A percentile compares a stretch with the other conserved stretches of the same genome.
phyloP scores from a whole-genome alignment of 495 filamentous ascomycete species.

The Amorphotheca resinae region DNA sequence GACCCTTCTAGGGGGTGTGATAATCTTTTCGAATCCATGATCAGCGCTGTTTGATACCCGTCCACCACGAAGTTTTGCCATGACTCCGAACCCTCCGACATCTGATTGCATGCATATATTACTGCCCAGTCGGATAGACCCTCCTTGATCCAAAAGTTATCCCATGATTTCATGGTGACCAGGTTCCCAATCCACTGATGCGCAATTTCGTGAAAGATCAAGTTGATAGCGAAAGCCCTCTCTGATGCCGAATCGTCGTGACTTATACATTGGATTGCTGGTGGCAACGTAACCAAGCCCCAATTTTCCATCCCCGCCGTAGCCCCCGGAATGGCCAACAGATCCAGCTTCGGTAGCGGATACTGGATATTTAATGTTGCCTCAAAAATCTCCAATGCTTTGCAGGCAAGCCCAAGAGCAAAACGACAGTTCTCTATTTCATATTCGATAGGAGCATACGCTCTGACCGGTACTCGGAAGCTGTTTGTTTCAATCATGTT shows the following conservation, averaged over 20 bases:
- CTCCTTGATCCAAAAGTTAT: slow-evolving; percentile 96
- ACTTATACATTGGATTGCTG: too few relatives aligned
- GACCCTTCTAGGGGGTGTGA: slow-evolving; percentile 85
- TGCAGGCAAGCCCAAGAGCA: slow-evolving; percentile 72
- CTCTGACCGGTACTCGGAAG: slow-evolving; percentile 62
- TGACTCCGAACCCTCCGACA: slow-evolving; percentile 99
- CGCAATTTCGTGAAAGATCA: slow-evolving; percentile 89
- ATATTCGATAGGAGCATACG: slow-evolving; percentile 79
- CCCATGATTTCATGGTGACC: slow-evolving; percentile 99
- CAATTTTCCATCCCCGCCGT: slow-evolving; percentile 98
- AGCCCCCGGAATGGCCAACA: slow-evolving; percentile 84
- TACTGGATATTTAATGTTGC: slow-evolving; percentile 64
- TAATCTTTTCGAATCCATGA: slow-evolving; percentile 81
- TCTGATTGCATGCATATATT: slow-evolving; percentile 62
- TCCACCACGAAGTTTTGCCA: slow-evolving; percentile 92
- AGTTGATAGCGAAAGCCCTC: slow-evolving; percentile 80
- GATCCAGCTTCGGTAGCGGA: slow-evolving; percentile 82
- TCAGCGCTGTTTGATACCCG: slow-evolving; percentile 75
- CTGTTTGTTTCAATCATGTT: slow-evolving; percentile 61
- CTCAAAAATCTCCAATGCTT: slow-evolving; percentile 87
- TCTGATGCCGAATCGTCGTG: slow-evolving; percentile 95
- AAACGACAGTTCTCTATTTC: slow-evolving; percentile 77
- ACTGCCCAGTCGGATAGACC: slow-evolving; percentile 88
- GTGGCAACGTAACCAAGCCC: slow-evolving; percentile 87
- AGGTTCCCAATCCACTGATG: slow-evolving; percentile 99